A percentile compares a stretch with the other conserved stretches of the same genome.
These are phyloP conservation scores for Elaeis guineensis DNA, from an alignment of 176 grass and related monocot genomes.

Conservation along the genomic window DNA sequence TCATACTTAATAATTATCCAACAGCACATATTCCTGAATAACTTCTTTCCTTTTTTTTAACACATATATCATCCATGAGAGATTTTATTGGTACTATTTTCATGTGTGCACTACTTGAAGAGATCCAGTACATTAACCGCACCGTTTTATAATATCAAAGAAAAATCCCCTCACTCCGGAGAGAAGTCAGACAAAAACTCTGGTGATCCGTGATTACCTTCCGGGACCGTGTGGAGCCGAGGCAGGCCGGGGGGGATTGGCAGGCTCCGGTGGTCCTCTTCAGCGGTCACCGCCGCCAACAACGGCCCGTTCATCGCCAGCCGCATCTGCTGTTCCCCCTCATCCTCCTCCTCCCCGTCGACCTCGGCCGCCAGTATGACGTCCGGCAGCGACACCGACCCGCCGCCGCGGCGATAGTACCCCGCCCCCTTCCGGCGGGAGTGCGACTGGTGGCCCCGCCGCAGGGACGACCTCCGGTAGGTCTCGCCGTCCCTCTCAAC, in stretches of 20 bases:
- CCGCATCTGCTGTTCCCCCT: slow-evolving; percentile 31
- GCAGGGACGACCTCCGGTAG: slow-evolving; percentile 5
- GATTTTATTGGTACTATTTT: too few relatives aligned
- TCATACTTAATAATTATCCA: too few relatives aligned
- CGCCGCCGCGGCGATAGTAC: slow-evolving; percentile 9
- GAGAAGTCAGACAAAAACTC: neutral
- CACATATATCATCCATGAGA: too few relatives aligned
- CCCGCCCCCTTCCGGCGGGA: neutral
- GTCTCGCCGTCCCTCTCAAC: slow-evolving; percentile 9
- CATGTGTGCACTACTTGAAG: too few relatives aligned
- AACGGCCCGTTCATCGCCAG: neutral
- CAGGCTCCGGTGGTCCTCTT: slow-evolving; percentile 38
- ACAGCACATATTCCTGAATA: too few relatives aligned
- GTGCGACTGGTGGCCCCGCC: slow-evolving; percentile 3
- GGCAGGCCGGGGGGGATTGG: slow-evolving; percentile 61
- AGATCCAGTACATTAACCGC: too few relatives aligned
- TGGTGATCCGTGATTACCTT: slow-evolving; percentile 29
- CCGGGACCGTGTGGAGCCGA: slow-evolving; percentile 60
- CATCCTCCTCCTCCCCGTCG: neutral
- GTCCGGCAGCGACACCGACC: slow-evolving; percentile 49
- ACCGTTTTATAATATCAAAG: neutral
- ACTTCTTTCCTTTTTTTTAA: too few relatives aligned
- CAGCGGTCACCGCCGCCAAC: neutral
- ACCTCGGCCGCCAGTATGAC: slow-evolving; percentile 23
- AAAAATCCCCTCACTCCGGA: neutral